Evolutionary conservation across 2,329 filamentous ascomycete species (phyloP), one percentile per base, ranked within the genome.

Genomic region (Exophiala dermatitidis): DNA sequence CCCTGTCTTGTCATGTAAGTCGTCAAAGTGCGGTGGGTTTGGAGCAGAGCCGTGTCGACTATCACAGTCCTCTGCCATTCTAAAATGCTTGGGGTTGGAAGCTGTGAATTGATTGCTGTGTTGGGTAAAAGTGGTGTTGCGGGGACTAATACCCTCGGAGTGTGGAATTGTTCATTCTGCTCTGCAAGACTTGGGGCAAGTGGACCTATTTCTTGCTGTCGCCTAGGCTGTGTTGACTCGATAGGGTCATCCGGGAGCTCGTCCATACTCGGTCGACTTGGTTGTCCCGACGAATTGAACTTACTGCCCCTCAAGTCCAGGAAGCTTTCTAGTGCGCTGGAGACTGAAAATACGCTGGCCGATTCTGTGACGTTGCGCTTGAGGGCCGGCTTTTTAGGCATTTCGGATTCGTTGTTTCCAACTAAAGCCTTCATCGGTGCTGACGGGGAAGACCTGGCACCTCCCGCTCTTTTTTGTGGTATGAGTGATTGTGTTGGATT

Each of bases 281-380:
- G 32, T 28, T 33, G 4, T 31, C 29, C 29, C 41, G 28, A 5
- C 10, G 28, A 46, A 40, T 59, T 60, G 54, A 62, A 63, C 31
- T 54, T 58, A n/a, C 51, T 53, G 6, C 58, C 58, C 43, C 61
- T 56, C 19, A 63, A 49, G 34, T 63, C 59, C 28, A 63, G 51
- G 36, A 62, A 63, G 8, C 49, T 49, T 2, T 48, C 46, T 10
- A 63, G 42, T 3, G 61, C 55, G n/a, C 45, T 53, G 19, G 55
- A 59, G 29, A 54, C 52, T 1, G 54, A 62, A 31, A 58, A 55
- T 5, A 30, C 19, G 12, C 9, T 41, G 12, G 12, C 3, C 9
- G 28, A 41, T 12, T 4, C 28, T 9, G 19, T 26, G 6, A 26
- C 5, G n/a, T 28, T 28, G 38, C 19, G 7, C 38, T 41, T 41